Conservation (phyloP, 257 asterid genomes). For the Solanum dulcamara region DNA sequence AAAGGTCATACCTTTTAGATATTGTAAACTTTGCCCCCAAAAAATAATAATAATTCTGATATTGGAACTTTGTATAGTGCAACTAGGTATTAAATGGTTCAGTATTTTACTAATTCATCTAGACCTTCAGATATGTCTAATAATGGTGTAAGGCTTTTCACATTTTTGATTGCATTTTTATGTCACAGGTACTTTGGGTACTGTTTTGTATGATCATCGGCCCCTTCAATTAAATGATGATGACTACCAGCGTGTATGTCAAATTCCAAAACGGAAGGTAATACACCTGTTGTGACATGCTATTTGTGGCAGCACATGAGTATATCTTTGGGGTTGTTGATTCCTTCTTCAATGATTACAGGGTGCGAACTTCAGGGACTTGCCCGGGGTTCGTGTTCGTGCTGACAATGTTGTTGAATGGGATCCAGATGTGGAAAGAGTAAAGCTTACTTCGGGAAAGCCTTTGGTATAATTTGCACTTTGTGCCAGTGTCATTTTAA, state of each 20-base stretch:
- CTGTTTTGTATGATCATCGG: slow-evolving; percentile 54
- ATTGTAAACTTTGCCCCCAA: neutral
- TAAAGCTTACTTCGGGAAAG: slow-evolving; percentile 51
- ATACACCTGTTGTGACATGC: neutral
- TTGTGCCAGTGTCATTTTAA: neutral
- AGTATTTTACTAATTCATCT: neutral
- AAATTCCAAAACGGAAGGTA: slow-evolving; percentile 69
- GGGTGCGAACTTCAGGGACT: slow-evolving; percentile 81
- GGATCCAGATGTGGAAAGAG: slow-evolving; percentile 44
- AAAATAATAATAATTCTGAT: neutral
- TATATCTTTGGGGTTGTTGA: neutral
- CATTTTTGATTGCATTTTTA: neutral
- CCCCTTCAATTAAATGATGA: slow-evolving; percentile 49
- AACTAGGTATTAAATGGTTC: neutral
- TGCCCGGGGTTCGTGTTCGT: slow-evolving; percentile 55
- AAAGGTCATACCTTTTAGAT: neutral
- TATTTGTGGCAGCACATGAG: neutral
- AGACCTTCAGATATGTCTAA: neutral
- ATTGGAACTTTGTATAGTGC: neutral
- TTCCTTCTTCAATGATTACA: slow-evolving; percentile 2
- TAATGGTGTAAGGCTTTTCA: neutral
- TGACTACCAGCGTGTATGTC: slow-evolving; percentile 56
- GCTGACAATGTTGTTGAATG: slow-evolving; percentile 52
- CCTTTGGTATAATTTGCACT: slow-evolving; percentile 51
- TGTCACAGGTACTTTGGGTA: slow-evolving; percentile 57